Percentiles rank a stretch among this genome's conserved stretches.
Conservation (phyloP, 2,329 filamentous ascomycete species). For the Aspergillus awamori region DNA sequence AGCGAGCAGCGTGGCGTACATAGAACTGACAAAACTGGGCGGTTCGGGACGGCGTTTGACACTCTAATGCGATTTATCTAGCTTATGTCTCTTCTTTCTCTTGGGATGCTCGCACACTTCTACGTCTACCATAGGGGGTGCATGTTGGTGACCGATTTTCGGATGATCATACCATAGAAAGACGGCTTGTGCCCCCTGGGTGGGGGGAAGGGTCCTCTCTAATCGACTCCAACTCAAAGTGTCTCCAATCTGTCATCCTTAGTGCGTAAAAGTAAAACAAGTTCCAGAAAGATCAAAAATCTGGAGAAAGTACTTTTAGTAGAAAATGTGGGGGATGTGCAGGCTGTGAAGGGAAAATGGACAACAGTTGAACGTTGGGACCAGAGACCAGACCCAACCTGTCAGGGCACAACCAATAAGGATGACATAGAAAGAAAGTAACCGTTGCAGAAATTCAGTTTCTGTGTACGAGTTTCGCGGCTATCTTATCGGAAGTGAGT, state of each 20-base stretch:
- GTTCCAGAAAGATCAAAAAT: not conserved
- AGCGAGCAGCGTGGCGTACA: conserved; percentile 36
- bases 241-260: not conserved
- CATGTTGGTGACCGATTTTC: not conserved
- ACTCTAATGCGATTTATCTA: conserved; percentile 1
- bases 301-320: not conserved
- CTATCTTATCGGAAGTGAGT: conserved; percentile 38
- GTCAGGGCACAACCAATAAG: conserved; percentile 13
- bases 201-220: not conserved
- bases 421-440: not conserved
- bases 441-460: no score
- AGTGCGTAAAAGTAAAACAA: not conserved
- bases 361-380: not conserved
- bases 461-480: not conserved
- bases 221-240: not conserved
- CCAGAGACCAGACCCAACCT: no score
- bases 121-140: conserved; percentile 7
- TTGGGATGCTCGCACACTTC: conserved; percentile 3
- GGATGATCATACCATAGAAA: not conserved
- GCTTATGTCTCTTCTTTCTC: conserved; percentile 6
- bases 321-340: not conserved
- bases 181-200: not conserved
- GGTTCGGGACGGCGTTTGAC: conserved; percentile 14
- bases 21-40: conserved; percentile 12
- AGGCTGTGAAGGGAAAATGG: not conserved